Conservation (phyloP, 352 stramenopile genomes). For the Pythium utonaiense region DNA sequence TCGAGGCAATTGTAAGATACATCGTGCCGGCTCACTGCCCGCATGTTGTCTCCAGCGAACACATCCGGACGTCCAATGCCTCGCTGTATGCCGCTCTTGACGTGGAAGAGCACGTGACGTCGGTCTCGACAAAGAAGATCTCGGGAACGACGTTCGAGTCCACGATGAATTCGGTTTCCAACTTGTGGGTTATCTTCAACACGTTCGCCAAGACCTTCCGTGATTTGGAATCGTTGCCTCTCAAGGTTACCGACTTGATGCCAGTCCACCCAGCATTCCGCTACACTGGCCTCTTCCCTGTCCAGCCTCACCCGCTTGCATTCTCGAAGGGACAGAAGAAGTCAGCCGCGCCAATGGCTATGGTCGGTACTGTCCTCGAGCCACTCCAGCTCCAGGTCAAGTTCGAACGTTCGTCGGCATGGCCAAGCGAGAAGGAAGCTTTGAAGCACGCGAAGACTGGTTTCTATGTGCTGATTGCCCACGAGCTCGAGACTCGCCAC, state of each 20-base stretch:
- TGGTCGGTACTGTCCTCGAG: conserved; percentile 76
- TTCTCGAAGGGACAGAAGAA: conserved; percentile 74
- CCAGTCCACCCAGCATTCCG: conserved; percentile 80
- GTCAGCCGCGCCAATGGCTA: conserved; percentile 39
- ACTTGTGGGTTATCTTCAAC: conserved; percentile 82
- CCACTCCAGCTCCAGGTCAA: conserved; percentile 68
- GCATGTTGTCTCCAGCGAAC: conserved; percentile 32
- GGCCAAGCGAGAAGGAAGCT: conserved; percentile 79
- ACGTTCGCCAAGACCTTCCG: conserved; percentile 73
- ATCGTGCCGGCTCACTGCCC: conserved; percentile 67
- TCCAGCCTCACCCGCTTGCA: conserved; percentile 82
- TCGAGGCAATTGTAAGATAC: conserved; percentile 76
- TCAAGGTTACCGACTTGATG: conserved; percentile 81
- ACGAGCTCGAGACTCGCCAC: conserved; percentile 67
- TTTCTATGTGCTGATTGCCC: conserved; percentile 87
- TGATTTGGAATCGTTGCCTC: conserved; percentile 72
- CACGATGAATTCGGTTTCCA: conserved; percentile 72
- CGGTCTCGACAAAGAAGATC: conserved; percentile 32
- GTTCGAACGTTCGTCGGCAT: conserved; percentile 84
- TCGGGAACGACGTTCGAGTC: conserved; percentile 59
- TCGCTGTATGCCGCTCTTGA: conserved; percentile 67
- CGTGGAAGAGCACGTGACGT: conserved; percentile 41
- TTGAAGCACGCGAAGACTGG: conserved; percentile 82
- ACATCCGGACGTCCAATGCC: conserved; percentile 77
- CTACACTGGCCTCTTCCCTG: conserved; percentile 81